phyloP scores from a whole-genome alignment of 345 rosid genomes.

The Cardiospermum halicacabum region DNA sequence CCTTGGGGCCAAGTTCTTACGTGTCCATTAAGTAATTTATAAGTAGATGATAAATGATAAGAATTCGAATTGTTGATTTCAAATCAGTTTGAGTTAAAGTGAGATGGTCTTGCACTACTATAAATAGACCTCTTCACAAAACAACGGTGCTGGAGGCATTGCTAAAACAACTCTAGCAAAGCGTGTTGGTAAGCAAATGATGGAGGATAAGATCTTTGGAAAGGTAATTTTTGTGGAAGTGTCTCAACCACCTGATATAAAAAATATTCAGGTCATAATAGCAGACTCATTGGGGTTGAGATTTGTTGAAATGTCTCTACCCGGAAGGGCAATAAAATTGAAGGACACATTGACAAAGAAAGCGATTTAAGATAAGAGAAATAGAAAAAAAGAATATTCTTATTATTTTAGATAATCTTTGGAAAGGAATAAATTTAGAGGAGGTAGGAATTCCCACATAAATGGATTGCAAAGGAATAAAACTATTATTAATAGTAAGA shows the following conservation, averaged over 20 bases:
- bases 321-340: background rate
- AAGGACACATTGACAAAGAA: no score
- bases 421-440: background rate
- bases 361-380: no score
- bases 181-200: background rate
- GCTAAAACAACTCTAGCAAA: background rate
- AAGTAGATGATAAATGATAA: no score
- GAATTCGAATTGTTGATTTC: no score
- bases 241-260: background rate
- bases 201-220: background rate
- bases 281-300: background rate
- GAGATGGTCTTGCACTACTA: no score
- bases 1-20: no score
- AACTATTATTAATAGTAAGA: slow-evolving; percentile 5
- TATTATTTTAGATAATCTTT: slow-evolving; percentile 10
- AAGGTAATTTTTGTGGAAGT: background rate
- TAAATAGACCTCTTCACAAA: no score
- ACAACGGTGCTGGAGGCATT: background rate
- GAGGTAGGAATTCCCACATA: background rate
- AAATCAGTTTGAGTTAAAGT: no score
- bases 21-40: no score
- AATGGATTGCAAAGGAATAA: background rate
- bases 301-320: background rate
- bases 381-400: background rate
- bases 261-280: background rate